Evolutionary conservation across 2,329 filamentous ascomycete genomes (phyloP).

Genomic region (Xylariaceae sp.): DNA sequence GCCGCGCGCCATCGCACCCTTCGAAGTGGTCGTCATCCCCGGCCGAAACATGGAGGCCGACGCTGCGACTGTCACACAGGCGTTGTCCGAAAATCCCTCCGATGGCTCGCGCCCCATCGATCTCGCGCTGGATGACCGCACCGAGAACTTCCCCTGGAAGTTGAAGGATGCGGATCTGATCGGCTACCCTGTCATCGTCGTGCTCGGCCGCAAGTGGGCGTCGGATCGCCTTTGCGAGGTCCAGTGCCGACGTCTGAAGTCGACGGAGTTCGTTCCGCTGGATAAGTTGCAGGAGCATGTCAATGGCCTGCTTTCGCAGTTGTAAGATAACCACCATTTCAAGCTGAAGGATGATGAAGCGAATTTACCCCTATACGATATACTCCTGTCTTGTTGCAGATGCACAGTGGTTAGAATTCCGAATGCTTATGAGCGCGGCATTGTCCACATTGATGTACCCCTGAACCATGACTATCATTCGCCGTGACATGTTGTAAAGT

Average conservation of each 20-base stretch:
- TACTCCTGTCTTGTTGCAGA: background rate
- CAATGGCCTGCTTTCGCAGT: slow-evolving; percentile 41
- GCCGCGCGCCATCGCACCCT: slow-evolving; percentile 83
- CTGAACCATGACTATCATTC: no score
- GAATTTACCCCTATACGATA: background rate
- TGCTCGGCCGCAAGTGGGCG: slow-evolving; percentile 69
- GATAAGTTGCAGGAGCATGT: slow-evolving; percentile 45
- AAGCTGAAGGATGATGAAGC: background rate
- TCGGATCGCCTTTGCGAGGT: slow-evolving; percentile 61
- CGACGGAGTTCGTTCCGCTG: slow-evolving; percentile 55
- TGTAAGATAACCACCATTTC: slow-evolving; percentile 37
- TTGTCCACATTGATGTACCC: no score
- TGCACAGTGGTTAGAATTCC: no score
- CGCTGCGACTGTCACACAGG: slow-evolving; percentile 59
- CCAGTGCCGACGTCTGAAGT: slow-evolving; percentile 64
- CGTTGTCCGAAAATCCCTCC: slow-evolving; percentile 34
- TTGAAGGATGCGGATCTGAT: slow-evolving; percentile 83
- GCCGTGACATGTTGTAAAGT: no score
- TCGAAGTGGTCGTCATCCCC: slow-evolving; percentile 64
- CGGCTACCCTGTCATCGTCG: slow-evolving; percentile 78
- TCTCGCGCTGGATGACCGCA: slow-evolving; percentile 67
- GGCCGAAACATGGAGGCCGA: slow-evolving; percentile 42
- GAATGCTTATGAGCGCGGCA: no score
- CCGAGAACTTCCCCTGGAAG: slow-evolving; percentile 71
- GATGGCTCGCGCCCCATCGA: slow-evolving; percentile 45